Percentiles rank a stretch among this genome's conserved stretches.
phyloP scores from a whole-genome alignment of 139 green algal species.

The Chlorella sp. region DNA sequence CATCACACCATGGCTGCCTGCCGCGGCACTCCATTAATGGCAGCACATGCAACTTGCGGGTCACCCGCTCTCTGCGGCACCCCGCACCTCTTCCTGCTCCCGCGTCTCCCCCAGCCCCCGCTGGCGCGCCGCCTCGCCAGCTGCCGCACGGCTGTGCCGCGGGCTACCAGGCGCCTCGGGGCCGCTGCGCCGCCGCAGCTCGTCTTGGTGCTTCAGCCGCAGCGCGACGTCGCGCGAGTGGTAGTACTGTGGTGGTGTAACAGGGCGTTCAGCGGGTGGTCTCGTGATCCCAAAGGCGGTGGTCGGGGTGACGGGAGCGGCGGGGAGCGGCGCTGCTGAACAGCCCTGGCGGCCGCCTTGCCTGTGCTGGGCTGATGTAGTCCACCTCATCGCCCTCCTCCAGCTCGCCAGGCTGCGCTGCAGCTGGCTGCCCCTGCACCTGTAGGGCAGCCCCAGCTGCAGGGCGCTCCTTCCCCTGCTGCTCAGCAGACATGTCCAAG shows the following conservation, averaged over 20 bases:
- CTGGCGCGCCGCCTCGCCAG: background rate
- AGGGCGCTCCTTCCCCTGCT: background rate
- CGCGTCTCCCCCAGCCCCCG: background rate
- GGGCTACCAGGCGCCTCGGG: background rate
- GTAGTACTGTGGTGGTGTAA: slow-evolving; percentile 6
- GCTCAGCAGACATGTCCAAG: background rate
- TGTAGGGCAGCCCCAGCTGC: background rate
- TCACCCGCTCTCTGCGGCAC: no score
- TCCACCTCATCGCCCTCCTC: background rate
- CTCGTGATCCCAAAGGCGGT: no score
- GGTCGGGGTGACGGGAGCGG: no score
- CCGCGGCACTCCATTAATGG: no score
- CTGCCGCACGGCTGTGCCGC: background rate
- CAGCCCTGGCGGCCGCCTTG: background rate
- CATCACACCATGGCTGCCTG: no score
- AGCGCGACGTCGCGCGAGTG: background rate
- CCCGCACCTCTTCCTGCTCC: background rate
- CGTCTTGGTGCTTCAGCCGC: background rate
- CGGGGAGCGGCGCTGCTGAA: no score
- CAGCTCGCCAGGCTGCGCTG: background rate
- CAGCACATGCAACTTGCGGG: no score
- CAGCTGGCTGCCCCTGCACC: background rate
- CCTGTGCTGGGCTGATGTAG: slow-evolving; percentile 1
- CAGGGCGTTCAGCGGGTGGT: no score
- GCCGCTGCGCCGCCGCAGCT: background rate